Conservation (phyloP, 2,329 filamentous ascomycete genomes). For the Neopestalotiopsis clavispora region DNA sequence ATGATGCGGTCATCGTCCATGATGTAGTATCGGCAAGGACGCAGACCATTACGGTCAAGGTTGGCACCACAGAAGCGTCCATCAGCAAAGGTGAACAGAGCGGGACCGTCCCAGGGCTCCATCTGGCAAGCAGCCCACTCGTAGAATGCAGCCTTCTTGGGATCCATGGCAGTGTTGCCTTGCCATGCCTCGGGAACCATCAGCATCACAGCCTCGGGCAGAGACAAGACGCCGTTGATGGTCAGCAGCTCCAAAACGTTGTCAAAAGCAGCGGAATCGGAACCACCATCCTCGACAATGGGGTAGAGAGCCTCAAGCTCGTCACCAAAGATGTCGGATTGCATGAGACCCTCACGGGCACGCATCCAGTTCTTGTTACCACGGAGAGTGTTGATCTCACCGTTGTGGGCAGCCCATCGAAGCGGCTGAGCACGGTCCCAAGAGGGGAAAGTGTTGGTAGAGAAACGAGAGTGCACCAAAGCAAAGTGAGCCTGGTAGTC, state of each 20-base stretch:
- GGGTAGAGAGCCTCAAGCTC: conserved; percentile 91
- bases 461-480: conserved; percentile 95
- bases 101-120: conserved; percentile 98
- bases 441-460: conserved; percentile 96
- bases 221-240: conserved; percentile 93
- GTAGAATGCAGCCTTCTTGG: conserved; percentile 95
- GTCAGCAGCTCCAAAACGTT: conserved; percentile 93
- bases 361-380: conserved; percentile 99
- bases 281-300: conserved; percentile 94
- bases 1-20: conserved; percentile 97
- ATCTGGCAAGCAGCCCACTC: conserved; percentile 99
- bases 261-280: conserved; percentile 95
- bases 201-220: conserved; percentile 96
- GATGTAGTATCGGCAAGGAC: conserved; percentile 95
- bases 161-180: conserved; percentile 89
- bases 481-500: conserved; percentile 98
- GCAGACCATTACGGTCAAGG: conserved; percentile 91
- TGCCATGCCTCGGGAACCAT: conserved; percentile 99
- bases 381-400: conserved; percentile 96
- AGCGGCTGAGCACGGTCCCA: conserved; percentile 98
- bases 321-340: conserved; percentile 89
- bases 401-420: conserved; percentile 97
- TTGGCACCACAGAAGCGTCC: conserved; percentile 97
- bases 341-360: conserved; percentile 91
- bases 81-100: conserved; percentile 95